A percentile compares a stretch with the other conserved stretches of the same genome.
phyloP scores from a whole-genome alignment of 495 filamentous ascomycete species.

The Xeromyces bisporus region DNA sequence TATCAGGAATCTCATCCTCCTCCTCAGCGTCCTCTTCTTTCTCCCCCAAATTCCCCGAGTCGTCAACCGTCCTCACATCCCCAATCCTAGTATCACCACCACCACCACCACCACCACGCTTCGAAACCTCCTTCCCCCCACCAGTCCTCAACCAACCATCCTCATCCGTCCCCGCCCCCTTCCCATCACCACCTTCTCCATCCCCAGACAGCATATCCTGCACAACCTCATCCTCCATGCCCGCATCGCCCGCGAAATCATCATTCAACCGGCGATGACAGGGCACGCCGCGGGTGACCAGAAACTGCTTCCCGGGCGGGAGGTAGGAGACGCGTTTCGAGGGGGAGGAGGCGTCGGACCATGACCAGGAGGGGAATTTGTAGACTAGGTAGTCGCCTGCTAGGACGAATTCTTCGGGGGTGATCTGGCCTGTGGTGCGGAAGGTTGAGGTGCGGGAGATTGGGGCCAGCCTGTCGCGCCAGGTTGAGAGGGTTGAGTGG shows the following conservation, averaged over 20 bases:
- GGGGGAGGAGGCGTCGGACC: slow-evolving; percentile 68
- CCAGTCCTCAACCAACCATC: slow-evolving; percentile 87
- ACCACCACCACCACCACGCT: slow-evolving; percentile 50
- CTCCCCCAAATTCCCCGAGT: slow-evolving; percentile 56
- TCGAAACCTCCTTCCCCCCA: slow-evolving; percentile 41
- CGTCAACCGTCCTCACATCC: slow-evolving; percentile 77
- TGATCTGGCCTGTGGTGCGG: slow-evolving; percentile 83
- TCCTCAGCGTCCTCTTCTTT: slow-evolving; percentile 48
- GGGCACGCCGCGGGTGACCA: slow-evolving; percentile 86
- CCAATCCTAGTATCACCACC: slow-evolving; percentile 44
- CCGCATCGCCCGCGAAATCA: slow-evolving; percentile 77
- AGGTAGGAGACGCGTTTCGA: slow-evolving; percentile 66
- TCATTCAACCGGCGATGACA: slow-evolving; percentile 84
- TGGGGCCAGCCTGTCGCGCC: slow-evolving; percentile 79
- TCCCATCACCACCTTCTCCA: slow-evolving; percentile 30
- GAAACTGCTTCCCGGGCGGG: slow-evolving; percentile 81
- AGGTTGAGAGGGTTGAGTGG: slow-evolving; percentile 66
- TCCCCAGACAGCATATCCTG: slow-evolving; percentile 53
- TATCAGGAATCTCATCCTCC: slow-evolving; percentile 85
- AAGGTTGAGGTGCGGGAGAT: slow-evolving; percentile 85
- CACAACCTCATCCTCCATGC: slow-evolving; percentile 67
- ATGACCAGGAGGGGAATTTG: slow-evolving; percentile 99
- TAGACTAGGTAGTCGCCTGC: slow-evolving; percentile 97
- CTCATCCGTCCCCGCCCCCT: slow-evolving; percentile 42
- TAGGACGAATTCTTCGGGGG: slow-evolving; percentile 88